Evolutionary conservation across 2,329 filamentous ascomycete genomes (phyloP), one percentile per base, ranked within the genome.

Genomic region (Fusarium multiceps): DNA sequence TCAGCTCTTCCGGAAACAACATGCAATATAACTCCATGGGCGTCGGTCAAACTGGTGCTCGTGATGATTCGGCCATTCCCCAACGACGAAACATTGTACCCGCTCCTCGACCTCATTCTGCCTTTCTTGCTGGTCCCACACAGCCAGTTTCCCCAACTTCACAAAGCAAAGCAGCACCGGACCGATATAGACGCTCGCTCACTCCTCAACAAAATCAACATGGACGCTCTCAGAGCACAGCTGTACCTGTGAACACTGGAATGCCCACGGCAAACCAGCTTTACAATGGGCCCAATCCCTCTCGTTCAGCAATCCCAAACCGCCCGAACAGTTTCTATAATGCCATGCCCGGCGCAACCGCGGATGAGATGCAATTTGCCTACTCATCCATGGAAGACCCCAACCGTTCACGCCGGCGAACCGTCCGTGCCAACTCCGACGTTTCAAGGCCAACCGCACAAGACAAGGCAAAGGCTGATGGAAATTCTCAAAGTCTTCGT

Each of bases 341-440:
- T 32, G 67, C 80, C 5, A 69, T 80, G 32, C 74, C 80, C 14
- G 91, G 89, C 5, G 74, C 79, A 10, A 80, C 85, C 72, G 86
- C 87, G 49, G 93, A 97, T 78, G 93, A 96, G 73, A 88, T 90
- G 77, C 87, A 89, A 59, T 76, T 93, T 74, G 88, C 84, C 60
- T 83, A 85, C 58, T 78, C 84, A 27, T 78, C 82, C n/a, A 80
- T 87, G 20, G 93, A 95, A 28, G 86, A 91, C 37, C 87, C 90
- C 12, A 93, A 92, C 80, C 87, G 93, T 76, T 92, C 94, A 80
- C 87, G 94, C 73, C 89, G 94, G 76, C 89, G 94, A 71, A 98
- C 94, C 80, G 88, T 97, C 82, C 93, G 93, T 71, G 80, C 87
- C 64, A 85, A 88, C 25, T 68, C 68, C 27, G 74, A 79, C 25